Conservation (phyloP, 345 rosid genomes). For the Isatis tinctoria region DNA sequence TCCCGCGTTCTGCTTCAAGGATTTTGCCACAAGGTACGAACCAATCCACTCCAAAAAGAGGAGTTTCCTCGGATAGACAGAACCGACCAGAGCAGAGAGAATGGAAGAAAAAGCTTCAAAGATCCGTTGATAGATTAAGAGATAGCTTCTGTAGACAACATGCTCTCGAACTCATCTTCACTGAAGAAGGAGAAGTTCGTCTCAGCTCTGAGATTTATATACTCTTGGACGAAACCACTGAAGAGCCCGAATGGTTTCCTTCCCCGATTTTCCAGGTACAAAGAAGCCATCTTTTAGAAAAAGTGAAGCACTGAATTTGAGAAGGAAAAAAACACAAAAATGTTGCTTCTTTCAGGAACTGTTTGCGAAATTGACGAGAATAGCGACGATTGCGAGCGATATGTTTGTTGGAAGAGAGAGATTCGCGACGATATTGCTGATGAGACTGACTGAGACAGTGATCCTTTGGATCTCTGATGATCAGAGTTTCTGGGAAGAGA, state of each 20-base stretch:
- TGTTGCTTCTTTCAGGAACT: conserved; percentile 49
- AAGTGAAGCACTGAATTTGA: background rate
- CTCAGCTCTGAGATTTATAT: conserved; percentile 56
- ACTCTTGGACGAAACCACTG: conserved; percentile 50
- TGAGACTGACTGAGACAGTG: conserved; percentile 88
- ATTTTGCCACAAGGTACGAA: conserved; percentile 51
- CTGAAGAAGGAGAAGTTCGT: conserved; percentile 74
- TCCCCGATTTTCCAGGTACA: conserved; percentile 72
- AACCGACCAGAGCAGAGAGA: conserved; percentile 81
- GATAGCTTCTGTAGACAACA: conserved; percentile 92
- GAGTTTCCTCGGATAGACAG: conserved; percentile 51
- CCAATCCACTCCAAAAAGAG: conserved; percentile 48
- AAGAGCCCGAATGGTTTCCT: conserved; percentile 88
- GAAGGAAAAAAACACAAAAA: background rate
- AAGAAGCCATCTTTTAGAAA: background rate
- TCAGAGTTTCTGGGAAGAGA: conserved; percentile 82
- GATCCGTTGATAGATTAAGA: conserved; percentile 69
- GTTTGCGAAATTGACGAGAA: conserved; percentile 54
- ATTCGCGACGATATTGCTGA: conserved; percentile 73
- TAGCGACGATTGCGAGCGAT: conserved; percentile 61
- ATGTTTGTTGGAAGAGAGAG: conserved; percentile 89
- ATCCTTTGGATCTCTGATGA: conserved; percentile 94
- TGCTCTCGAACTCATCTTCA: conserved; percentile 85
- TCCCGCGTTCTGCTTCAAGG: conserved; percentile 76
- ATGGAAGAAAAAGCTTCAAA: conserved; percentile 80